A percentile compares a stretch with the other conserved stretches of the same genome.
phyloP scores from a whole-genome alignment of 306 rosid genomes.

The Quercus ilex region DNA sequence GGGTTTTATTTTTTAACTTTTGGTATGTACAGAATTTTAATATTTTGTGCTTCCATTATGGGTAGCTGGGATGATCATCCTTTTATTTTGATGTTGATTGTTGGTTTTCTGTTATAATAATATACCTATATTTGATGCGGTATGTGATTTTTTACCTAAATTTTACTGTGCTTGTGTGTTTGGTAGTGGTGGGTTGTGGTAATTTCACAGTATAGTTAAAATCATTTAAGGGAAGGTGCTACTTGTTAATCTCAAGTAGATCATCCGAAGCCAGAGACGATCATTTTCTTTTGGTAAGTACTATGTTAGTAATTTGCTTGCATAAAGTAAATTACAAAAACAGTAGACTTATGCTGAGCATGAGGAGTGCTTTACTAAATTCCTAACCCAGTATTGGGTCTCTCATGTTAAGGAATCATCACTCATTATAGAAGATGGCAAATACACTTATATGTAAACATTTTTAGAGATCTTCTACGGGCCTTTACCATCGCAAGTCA shows the following conservation, averaged over 20 bases:
- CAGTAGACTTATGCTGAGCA: neutral
- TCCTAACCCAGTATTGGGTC: neutral
- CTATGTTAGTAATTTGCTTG: neutral
- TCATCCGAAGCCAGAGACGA: neutral
- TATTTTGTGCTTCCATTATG: neutral
- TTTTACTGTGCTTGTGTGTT: neutral
- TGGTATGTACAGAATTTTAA: neutral
- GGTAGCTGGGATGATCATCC: neutral
- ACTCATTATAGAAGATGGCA: neutral
- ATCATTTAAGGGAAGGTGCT: neutral
- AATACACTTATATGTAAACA: neutral
- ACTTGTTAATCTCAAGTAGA: neutral
- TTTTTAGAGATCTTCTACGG: neutral
- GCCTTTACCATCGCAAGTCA: neutral
- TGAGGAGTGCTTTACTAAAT: neutral
- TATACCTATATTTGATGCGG: neutral
- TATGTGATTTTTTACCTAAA: neutral
- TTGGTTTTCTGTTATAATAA: neutral
- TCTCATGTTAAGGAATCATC: neutral
- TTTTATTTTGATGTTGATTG: neutral
- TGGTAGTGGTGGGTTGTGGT: neutral
- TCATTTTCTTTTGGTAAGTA: neutral
- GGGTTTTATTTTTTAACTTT: neutral
- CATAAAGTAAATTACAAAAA: neutral
- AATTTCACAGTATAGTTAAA: neutral